Evolutionary conservation across 345 rosid species (phyloP).

Genomic region (Bruguiera parviflora): DNA sequence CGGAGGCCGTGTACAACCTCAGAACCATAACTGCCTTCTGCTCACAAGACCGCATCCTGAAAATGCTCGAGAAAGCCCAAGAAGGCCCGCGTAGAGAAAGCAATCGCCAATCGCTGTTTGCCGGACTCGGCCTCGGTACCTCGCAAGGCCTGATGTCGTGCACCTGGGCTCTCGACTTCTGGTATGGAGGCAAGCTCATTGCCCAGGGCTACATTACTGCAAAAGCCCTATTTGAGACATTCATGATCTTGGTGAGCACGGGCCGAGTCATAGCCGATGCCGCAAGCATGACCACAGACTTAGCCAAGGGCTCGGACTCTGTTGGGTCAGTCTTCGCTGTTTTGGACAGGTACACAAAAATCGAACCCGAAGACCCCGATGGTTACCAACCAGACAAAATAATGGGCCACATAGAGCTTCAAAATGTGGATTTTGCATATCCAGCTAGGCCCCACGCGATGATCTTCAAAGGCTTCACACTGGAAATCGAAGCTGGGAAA

Average conservation of each 20-base stretch:
- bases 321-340: constrained; percentile 25
- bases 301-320: constrained; percentile 27
- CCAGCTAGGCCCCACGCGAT: constrained; percentile 28
- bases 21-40: constrained; percentile 41
- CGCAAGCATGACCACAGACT: constrained; percentile 26
- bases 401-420: constrained; percentile 15
- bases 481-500: constrained; percentile 29
- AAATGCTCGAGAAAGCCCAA: constrained; percentile 40
- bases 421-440: constrained; percentile 26
- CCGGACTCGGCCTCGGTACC: constrained; percentile 38
- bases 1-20: constrained; percentile 37
- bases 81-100: constrained; percentile 39
- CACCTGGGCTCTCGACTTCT: constrained; percentile 31
- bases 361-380: constrained; percentile 21
- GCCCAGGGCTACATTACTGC: constrained; percentile 19
- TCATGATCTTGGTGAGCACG: constrained; percentile 26
- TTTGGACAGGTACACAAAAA: constrained; percentile 23
- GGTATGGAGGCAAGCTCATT: constrained; percentile 33
- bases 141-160: constrained; percentile 40
- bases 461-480: constrained; percentile 22
- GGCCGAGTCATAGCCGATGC: constrained; percentile 33
- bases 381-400: constrained; percentile 16
- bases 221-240: constrained; percentile 24
- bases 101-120: constrained; percentile 24
- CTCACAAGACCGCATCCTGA: constrained; percentile 37